Conservation (phyloP, 371 early-diverging fungal species). For the Rhizopus microsporus region DNA sequence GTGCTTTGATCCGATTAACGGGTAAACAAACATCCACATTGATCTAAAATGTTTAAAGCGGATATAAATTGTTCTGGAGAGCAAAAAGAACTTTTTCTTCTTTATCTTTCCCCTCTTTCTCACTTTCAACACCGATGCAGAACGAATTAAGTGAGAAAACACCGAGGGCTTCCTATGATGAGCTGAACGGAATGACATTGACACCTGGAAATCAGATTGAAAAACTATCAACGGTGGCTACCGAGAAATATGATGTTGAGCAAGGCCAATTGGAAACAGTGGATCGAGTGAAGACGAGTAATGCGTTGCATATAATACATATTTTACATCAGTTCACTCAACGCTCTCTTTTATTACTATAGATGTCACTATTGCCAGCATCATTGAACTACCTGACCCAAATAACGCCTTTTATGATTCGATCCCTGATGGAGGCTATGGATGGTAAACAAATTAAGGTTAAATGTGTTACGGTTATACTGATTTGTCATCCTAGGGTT, state of each 20-base stretch:
- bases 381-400: constrained; percentile 27
- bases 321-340: neutral
- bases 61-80: neutral
- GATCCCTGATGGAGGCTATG: constrained; percentile 47
- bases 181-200: neutral
- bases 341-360: neutral
- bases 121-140: neutral
- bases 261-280: neutral
- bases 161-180: neutral
- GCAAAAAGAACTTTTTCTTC: neutral
- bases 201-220: neutral
- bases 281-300: neutral
- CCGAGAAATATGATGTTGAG: constrained; percentile 1
- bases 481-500: constrained; percentile 24
- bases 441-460: constrained; percentile 25
- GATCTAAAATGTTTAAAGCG: neutral
- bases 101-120: neutral
- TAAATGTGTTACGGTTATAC: neutral
- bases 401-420: constrained; percentile 21
- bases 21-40: no score
- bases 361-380: constrained; percentile 37
- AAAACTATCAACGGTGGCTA: neutral
- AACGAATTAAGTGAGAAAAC: neutral
- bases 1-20: no score
- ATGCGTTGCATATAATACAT: neutral